phyloP scores from a whole-genome alignment of 2,329 filamentous ascomycete genomes.

The Talaromyces marneffei region DNA sequence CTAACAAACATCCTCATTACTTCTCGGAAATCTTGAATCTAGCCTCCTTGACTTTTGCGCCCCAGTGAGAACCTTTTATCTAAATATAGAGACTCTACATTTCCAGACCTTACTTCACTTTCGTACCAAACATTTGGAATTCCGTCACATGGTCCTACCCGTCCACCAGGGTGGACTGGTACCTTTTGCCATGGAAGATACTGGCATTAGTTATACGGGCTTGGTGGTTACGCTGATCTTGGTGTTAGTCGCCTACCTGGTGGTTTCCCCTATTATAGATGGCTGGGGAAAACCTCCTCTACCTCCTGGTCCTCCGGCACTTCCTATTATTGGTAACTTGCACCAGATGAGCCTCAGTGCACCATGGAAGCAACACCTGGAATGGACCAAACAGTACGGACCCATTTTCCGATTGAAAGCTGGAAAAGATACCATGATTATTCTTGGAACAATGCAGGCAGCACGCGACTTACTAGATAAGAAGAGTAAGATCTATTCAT shows the following conservation, averaged over 20 bases:
- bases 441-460: slow-evolving; percentile 11
- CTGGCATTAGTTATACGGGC: neutral
- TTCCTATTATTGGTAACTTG: slow-evolving; percentile 22
- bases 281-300: neutral
- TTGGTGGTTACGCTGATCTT: neutral
- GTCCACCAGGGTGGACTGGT: neutral
- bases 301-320: slow-evolving; percentile 20
- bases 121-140: neutral
- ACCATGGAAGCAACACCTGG: slow-evolving; percentile 19
- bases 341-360: slow-evolving; percentile 17
- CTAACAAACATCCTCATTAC: neutral
- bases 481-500: slow-evolving; percentile 34
- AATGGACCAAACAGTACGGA: slow-evolving; percentile 9
- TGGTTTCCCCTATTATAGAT: neutral
- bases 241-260: neutral
- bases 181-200: neutral
- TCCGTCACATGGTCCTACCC: neutral
- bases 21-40: neutral
- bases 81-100: neutral
- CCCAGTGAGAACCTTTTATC: neutral
- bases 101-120: neutral
- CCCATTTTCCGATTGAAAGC: neutral
- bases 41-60: neutral
- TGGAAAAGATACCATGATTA: slow-evolving; percentile 20
- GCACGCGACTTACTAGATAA: slow-evolving; percentile 37